Percentiles rank a stretch among this genome's conserved stretches.
These are phyloP conservation scores for Colletotrichum zoysiae DNA, from an alignment of 2,329 filamentous ascomycete genomes.

Conservation along the genomic window DNA sequence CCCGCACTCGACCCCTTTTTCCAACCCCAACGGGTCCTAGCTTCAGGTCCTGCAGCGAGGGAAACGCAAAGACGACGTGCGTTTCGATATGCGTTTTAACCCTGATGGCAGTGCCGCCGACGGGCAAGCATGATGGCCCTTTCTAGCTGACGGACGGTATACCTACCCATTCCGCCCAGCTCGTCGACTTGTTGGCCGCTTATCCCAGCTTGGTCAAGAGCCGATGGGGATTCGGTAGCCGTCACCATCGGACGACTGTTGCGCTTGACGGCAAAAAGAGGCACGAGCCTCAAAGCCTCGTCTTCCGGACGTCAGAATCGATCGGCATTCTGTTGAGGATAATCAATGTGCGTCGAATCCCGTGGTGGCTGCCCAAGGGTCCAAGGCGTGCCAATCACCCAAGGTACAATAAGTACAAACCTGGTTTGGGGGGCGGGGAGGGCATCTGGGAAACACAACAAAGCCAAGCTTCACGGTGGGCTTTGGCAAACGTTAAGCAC, in stretches of 20 bases:
- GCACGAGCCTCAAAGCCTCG: slow-evolving; percentile 22
- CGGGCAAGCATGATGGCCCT: slow-evolving; percentile 23
- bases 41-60: slow-evolving; percentile 27
- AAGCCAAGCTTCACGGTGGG: slow-evolving; percentile 18
- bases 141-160: background rate
- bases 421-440: slow-evolving; percentile 1
- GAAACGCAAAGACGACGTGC: slow-evolving; percentile 1
- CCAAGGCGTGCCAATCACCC: background rate
- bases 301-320: slow-evolving; percentile 15
- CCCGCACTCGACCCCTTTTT: slow-evolving; percentile 4
- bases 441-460: slow-evolving; percentile 9
- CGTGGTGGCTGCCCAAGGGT: slow-evolving; percentile 14
- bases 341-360: background rate
- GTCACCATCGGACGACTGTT: slow-evolving; percentile 20
- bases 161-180: background rate
- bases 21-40: slow-evolving; percentile 9
- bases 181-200: slow-evolving; percentile 8
- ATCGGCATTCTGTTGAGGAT: slow-evolving; percentile 23
- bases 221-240: slow-evolving; percentile 7
- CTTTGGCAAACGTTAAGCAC: slow-evolving; percentile 27
- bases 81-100: slow-evolving; percentile 16
- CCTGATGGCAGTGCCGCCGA: slow-evolving; percentile 17
- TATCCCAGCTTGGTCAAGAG: slow-evolving; percentile 7
- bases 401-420: background rate
- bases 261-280: background rate